Conservation (phyloP, 352 stramenopile genomes). For the Albugo laibachii region DNA sequence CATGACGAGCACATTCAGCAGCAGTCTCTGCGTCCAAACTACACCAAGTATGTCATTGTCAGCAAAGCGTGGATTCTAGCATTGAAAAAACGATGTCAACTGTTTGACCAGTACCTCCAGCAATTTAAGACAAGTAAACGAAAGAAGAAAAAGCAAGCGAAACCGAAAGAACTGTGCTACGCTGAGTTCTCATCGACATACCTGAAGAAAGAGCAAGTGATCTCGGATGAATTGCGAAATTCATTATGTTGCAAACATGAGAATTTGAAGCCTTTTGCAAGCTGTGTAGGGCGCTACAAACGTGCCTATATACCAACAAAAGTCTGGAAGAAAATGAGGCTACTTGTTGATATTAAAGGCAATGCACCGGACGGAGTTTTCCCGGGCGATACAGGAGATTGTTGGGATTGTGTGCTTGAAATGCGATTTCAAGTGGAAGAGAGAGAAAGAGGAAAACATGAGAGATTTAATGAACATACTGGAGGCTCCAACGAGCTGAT, state of each 20-base stretch:
- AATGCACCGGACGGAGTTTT: conserved; percentile 8
- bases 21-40: conserved; percentile 9
- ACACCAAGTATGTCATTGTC: conserved; percentile 30
- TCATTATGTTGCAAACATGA: conserved; percentile 26
- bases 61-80: conserved; percentile 53
- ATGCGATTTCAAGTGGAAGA: conserved; percentile 31
- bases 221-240: no score
- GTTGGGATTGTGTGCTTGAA: conserved; percentile 27
- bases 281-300: conserved; percentile 38
- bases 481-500: conserved; percentile 35
- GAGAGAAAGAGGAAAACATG: conserved; percentile 22
- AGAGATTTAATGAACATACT: conserved; percentile 48
- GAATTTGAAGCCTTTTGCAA: conserved; percentile 21
- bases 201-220: no score
- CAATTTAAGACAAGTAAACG: conserved; percentile 50
- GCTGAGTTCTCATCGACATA: no score
- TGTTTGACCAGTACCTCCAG: conserved; percentile 48
- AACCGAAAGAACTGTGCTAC: not conserved
- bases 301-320: conserved; percentile 28
- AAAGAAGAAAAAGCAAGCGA: conserved; percentile 24
- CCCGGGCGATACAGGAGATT: conserved; percentile 23
- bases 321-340: no score
- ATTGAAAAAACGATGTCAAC: conserved; percentile 47
- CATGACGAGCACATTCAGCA: not conserved
- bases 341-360: no score